These are phyloP conservation scores for Colletotrichum cuscutae DNA, from an alignment of 2,329 filamentous ascomycete species.

Conservation along the genomic window DNA sequence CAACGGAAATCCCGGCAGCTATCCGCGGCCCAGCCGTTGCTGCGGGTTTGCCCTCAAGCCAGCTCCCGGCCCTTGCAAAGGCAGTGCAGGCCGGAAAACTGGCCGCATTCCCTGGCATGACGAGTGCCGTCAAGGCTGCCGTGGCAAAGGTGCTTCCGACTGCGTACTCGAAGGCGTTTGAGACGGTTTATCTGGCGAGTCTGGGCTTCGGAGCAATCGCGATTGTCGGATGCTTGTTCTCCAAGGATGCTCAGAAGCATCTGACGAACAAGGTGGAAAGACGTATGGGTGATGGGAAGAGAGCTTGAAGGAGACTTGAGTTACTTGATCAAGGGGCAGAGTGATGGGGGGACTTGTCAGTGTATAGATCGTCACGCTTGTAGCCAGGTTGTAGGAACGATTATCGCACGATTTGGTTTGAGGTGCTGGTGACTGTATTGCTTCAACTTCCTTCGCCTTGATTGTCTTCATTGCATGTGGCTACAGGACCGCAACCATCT, in stretches of 20 bases:
- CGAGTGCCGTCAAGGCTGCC: constrained; percentile 42
- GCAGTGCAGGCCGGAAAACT: constrained; percentile 44
- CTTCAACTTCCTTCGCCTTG: too few species aligned
- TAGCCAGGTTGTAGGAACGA: too few species aligned
- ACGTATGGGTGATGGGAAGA: constrained; percentile 42
- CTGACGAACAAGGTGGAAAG: constrained; percentile 48
- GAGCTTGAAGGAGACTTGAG: too few species aligned
- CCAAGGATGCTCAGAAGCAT: constrained; percentile 47
- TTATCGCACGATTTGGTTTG: too few species aligned
- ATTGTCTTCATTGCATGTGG: too few species aligned
- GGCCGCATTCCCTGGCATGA: constrained; percentile 48
- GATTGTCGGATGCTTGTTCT: constrained; percentile 47
- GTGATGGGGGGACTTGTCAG: too few species aligned
- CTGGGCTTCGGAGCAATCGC: constrained; percentile 50
- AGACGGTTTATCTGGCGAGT: constrained; percentile 52
- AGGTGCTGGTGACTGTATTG: too few species aligned
- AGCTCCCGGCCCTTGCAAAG: constrained; percentile 45
- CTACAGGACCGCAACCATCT: too few species aligned
- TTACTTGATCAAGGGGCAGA: too few species aligned
- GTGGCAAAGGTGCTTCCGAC: constrained; percentile 44
- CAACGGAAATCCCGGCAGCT: constrained; percentile 44
- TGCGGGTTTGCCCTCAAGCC: constrained; percentile 47
- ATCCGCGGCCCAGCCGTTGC: constrained; percentile 46
- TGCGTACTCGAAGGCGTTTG: constrained; percentile 51
- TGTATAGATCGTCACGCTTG: too few species aligned